Percentiles rank a stretch among this genome's conserved stretches.
Evolutionary conservation across 208 protist genomes (phyloP).

Genomic region (Trypanosomatidae sp.): DNA sequence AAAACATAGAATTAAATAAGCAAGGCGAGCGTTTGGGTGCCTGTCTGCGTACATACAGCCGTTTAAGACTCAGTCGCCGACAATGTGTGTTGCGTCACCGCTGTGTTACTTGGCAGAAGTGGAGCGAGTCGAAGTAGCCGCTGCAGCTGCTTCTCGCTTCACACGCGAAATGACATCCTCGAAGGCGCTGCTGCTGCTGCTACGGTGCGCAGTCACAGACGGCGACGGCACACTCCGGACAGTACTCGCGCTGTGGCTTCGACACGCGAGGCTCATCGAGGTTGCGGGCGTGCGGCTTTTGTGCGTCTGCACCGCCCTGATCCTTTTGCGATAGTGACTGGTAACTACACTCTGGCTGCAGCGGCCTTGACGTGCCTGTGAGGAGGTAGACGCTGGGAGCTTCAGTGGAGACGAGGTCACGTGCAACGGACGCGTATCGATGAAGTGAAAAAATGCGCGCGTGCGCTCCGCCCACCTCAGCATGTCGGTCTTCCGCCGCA

Average conservation of each 20-base stretch:
- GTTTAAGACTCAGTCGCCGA: not conserved
- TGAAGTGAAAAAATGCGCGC: conserved; percentile 60
- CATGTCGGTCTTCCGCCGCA: conserved; percentile 29
- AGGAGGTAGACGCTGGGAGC: not conserved
- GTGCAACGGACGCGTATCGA: conserved; percentile 54
- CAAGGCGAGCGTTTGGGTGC: not conserved
- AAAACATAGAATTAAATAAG: not conserved
- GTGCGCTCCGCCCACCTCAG: conserved; percentile 49
- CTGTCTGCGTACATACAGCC: not conserved
- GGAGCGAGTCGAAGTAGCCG: conserved; percentile 1
- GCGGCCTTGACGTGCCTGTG: conserved; percentile 1
- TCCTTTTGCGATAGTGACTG: not conserved
- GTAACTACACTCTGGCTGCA: conserved; percentile 5
- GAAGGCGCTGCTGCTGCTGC: conserved; percentile 19
- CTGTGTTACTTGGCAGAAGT: conserved; percentile 1
- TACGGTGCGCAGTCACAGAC: not conserved
- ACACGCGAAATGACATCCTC: conserved; percentile 27
- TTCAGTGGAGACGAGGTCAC: conserved; percentile 32
- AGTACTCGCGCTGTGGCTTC: conserved; percentile 15
- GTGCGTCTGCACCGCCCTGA: not conserved
- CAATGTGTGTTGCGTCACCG: not conserved
- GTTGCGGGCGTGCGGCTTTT: conserved; percentile 3
- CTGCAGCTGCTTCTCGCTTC: conserved; percentile 23
- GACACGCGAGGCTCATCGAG: conserved; percentile 26
- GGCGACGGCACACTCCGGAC: not conserved